These are phyloP conservation scores for Phialemoniopsis sp. DNA, from an alignment of 2,329 filamentous ascomycete species.

Conservation along the genomic window DNA sequence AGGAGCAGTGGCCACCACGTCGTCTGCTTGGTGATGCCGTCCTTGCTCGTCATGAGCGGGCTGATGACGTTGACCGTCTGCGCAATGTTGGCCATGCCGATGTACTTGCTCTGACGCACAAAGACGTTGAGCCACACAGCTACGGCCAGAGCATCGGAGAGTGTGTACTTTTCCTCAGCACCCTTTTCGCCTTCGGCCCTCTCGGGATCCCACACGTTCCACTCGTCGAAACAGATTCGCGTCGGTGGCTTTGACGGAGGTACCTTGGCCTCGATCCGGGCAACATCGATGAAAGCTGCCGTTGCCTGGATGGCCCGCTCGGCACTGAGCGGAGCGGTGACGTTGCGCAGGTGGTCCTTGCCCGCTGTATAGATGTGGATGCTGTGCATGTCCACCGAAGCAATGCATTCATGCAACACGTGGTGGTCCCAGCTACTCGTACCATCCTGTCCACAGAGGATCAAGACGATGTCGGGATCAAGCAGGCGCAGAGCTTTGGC, in stretches of 20 bases:
- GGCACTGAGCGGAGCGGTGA: constrained; percentile 61
- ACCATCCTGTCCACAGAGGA: constrained; percentile 71
- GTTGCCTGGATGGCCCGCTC: constrained; percentile 72
- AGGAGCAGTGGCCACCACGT: constrained; percentile 73
- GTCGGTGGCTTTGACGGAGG: constrained; percentile 55
- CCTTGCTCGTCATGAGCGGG: constrained; percentile 66
- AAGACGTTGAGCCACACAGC: constrained; percentile 74
- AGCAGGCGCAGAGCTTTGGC: constrained; percentile 68
- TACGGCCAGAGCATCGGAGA: constrained; percentile 74
- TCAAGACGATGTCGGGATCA: constrained; percentile 64
- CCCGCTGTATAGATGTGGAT: constrained; percentile 75
- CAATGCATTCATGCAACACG: constrained; percentile 65
- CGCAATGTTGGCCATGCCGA: constrained; percentile 77
- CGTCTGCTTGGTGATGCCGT: constrained; percentile 64
- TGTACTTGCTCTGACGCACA: constrained; percentile 62
- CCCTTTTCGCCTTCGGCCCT: constrained; percentile 68
- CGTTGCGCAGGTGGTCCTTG: constrained; percentile 41
- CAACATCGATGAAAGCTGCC: constrained; percentile 66
- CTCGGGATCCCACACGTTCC: constrained; percentile 78
- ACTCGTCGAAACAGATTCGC: constrained; percentile 79
- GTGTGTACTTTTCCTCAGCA: constrained; percentile 69
- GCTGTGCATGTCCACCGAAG: constrained; percentile 70
- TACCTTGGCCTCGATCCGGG: constrained; percentile 63
- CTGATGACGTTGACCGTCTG: constrained; percentile 76
- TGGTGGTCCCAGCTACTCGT: constrained; percentile 68